Evolutionary conservation across 1,284 basidiomycete species (phyloP).

Genomic region (Xanthoconium separans): DNA sequence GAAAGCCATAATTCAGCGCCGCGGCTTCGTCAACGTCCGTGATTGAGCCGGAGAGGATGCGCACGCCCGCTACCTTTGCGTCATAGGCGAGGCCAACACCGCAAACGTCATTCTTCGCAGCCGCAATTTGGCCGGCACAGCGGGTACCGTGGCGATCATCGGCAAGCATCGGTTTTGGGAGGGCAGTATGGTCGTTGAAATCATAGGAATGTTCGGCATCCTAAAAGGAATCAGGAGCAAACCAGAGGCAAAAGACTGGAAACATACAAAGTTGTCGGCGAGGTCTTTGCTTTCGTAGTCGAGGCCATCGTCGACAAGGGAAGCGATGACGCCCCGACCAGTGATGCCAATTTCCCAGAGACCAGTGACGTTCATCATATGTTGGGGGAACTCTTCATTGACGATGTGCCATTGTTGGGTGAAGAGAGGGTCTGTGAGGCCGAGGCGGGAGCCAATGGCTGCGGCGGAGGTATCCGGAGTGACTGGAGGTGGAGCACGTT

Average conservation of each 20-base stretch:
- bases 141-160: conserved; percentile 98
- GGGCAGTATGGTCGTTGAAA: conserved; percentile 90
- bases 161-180: conserved; percentile 84
- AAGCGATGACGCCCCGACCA: conserved; percentile 85
- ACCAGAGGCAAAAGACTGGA: neutral
- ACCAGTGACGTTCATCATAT: conserved; percentile 85
- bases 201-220: conserved; percentile 92
- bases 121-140: conserved; percentile 98
- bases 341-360: conserved; percentile 87
- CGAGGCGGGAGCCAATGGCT: conserved; percentile 60
- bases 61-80: conserved; percentile 89
- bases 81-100: conserved; percentile 94
- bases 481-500: conserved; percentile 66
- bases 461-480: conserved; percentile 37
- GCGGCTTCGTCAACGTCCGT: conserved; percentile 98
- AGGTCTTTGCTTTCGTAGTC: conserved; percentile 90
- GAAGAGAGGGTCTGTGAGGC: conserved; percentile 87
- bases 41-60: conserved; percentile 96
- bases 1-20: conserved; percentile 91
- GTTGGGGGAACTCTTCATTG: conserved; percentile 70
- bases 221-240: conserved; percentile 40
- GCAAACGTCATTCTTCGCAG: conserved; percentile 93
- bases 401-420: conserved; percentile 91
- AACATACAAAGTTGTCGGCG: conserved; percentile 86
- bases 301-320: conserved; percentile 94